A percentile compares a stretch with the other conserved stretches of the same genome.
Conservation (phyloP, 352 stramenopile genomes). For the Globisporangium irregulare region DNA sequence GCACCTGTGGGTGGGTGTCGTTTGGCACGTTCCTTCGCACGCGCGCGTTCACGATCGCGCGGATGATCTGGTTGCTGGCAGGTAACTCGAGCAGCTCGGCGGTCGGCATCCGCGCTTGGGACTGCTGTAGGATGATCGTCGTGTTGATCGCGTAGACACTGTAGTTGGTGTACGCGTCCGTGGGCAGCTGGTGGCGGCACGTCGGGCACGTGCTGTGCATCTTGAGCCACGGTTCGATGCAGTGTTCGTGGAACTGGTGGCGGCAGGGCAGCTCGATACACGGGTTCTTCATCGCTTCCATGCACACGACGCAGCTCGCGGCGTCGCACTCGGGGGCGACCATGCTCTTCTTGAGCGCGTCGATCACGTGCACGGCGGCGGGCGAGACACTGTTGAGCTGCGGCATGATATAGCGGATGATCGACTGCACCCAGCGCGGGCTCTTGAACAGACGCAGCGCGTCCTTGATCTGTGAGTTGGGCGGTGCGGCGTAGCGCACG, state of each 20-base stretch:
- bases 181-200: constrained; percentile 77
- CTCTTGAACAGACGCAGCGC: constrained; percentile 86
- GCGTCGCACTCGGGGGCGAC: constrained; percentile 20
- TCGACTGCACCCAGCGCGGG: constrained; percentile 86
- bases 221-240: constrained; percentile 85
- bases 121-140: constrained; percentile 86
- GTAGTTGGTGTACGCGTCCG: constrained; percentile 81
- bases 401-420: constrained; percentile 89
- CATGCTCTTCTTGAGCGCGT: constrained; percentile 51
- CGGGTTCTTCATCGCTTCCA: constrained; percentile 57
- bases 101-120: constrained; percentile 71
- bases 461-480: constrained; percentile 88
- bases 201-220: constrained; percentile 85
- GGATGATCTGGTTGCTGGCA: constrained; percentile 84
- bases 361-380: constrained; percentile 53
- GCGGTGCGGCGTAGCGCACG: constrained; percentile 80
- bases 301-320: constrained; percentile 75
- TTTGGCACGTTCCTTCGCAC: constrained; percentile 56
- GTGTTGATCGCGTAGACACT: constrained; percentile 90
- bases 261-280: constrained; percentile 71
- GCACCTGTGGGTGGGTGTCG: neutral
- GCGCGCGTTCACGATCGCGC: constrained; percentile 80
- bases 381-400: constrained; percentile 84
- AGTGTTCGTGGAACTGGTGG: constrained; percentile 78
- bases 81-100: constrained; percentile 76